phyloP scores from a whole-genome alignment of 805 yeast species.

The Hanseniaspora pseudoguilliermondii region DNA sequence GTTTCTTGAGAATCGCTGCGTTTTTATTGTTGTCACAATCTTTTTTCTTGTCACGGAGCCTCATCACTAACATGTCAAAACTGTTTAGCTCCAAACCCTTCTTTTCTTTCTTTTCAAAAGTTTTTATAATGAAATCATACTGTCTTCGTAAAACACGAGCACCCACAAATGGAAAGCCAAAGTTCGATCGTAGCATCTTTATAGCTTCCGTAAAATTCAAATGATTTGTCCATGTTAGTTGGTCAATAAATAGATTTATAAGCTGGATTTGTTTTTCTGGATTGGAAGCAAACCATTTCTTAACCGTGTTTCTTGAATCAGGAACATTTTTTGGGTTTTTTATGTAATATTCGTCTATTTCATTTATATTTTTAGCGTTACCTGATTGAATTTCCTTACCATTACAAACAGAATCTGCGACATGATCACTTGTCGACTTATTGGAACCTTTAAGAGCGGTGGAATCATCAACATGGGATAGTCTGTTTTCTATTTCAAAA shows the following conservation, averaged over 20 bases:
- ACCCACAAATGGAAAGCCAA: slow-evolving; percentile 12
- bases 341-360: not conserved
- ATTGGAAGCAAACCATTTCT: slow-evolving; percentile 11
- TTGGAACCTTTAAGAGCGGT: not conserved
- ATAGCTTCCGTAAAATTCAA: slow-evolving; percentile 13
- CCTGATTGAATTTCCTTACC: not conserved
- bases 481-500: not conserved
- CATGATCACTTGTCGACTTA: not conserved
- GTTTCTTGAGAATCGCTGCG: not conserved
- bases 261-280: slow-evolving; percentile 9
- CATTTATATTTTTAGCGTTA: not conserved
- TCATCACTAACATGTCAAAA: slow-evolving; percentile 2
- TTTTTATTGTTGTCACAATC: slow-evolving; percentile 10
- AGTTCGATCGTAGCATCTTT: slow-evolving; percentile 12
- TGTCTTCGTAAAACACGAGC: slow-evolving; percentile 11
- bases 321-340: not conserved
- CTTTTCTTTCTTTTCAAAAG: slow-evolving; percentile 4
- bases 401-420: not conserved
- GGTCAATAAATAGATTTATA: slow-evolving; percentile 12
- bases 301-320: slow-evolving; percentile 9
- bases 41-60: slow-evolving; percentile 5
- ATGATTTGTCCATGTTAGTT: slow-evolving; percentile 14
- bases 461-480: not conserved
- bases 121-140: not conserved
- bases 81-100: not conserved